Evolutionary conservation across 2,329 filamentous ascomycete species (phyloP), one percentile per base, ranked within the genome.

Genomic region (Aspergillus tubingensis): DNA sequence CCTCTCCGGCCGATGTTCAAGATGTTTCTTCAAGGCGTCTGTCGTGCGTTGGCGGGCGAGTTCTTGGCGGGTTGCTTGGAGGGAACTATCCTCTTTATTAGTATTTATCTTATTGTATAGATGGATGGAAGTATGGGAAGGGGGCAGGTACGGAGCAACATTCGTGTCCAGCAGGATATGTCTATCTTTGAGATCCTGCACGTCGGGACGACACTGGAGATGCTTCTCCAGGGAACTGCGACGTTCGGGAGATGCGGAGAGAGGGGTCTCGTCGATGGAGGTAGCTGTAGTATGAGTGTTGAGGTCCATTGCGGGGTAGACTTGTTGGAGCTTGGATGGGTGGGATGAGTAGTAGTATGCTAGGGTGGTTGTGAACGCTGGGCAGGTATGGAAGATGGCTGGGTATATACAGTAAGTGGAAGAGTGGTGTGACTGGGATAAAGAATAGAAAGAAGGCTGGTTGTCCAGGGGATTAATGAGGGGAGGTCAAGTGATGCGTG

Each of bases 191-290:
- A 91, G 79, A 62, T 90, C 88, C 72, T 89, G 81, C 13, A 77
- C 71, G 52, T 83, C 86, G 23, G 90, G 90, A 43, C 91, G 89
- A 68, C 88, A 86, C 74, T 88, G 85, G 57, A 92, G 82, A 70
- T 91, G 86, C 69, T 88, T 86, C 76, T 91, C 88, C 11, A 92
- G 82, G 3, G 89, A 91, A 80, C 91, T 88, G 54, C 82, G 79
- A 47, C 81, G 81, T 64, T 82, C 80, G 65, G 83, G 84, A 17
- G 70, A 66, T 36, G 66, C 62, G 44, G 81, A 83, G 76, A 89
- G 85, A 65, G 85, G 80, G 13, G 82, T 83, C 66, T 86, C 79
- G 72, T 89, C 86, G 66, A 88, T 74, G 54, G 19, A 19, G 19
- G 19, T 19, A 19, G 19, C 19, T 2, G 23, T 25, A 7, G 25